These are phyloP conservation scores for Periconia sp. DNA, from an alignment of 2,329 filamentous ascomycete species.

Conservation along the genomic window DNA sequence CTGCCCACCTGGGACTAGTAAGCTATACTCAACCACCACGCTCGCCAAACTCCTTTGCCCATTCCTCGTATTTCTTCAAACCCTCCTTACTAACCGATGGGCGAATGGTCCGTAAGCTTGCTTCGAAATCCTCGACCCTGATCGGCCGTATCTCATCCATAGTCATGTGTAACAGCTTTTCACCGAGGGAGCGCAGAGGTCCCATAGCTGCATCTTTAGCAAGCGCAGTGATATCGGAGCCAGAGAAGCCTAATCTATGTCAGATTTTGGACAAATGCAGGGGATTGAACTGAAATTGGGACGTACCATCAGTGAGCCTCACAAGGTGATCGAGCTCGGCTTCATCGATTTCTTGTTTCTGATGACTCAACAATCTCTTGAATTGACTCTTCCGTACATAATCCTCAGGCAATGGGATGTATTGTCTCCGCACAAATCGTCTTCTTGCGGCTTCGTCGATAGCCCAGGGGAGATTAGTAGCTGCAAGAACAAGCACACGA, in stretches of 20 bases:
- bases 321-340: constrained; percentile 77
- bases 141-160: constrained; percentile 96
- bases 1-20: too few relatives aligned
- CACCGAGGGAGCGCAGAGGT: constrained; percentile 85
- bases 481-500: constrained; percentile 88
- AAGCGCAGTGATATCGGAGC: constrained; percentile 93
- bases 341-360: constrained; percentile 79
- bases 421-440: constrained; percentile 90
- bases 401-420: constrained; percentile 90
- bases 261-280: neutral
- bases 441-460: constrained; percentile 94
- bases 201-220: constrained; percentile 99
- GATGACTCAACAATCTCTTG: constrained; percentile 78
- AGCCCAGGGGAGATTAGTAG: constrained; percentile 95
- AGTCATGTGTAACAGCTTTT: constrained; percentile 85
- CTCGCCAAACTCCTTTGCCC: constrained; percentile 93
- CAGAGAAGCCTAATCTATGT: constrained; percentile 78
- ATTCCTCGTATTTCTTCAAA: constrained; percentile 88
- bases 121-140: constrained; percentile 78
- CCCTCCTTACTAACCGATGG: constrained; percentile 88
- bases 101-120: constrained; percentile 82
- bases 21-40: constrained; percentile 74
- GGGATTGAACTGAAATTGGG: neutral
- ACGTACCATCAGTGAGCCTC: constrained; percentile 79
- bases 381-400: constrained; percentile 82